A percentile compares a stretch with the other conserved stretches of the same genome.
These are phyloP conservation scores for Pseudogymnoascus sp. DNA, from an alignment of 2,329 filamentous ascomycete species.

Conservation along the genomic window DNA sequence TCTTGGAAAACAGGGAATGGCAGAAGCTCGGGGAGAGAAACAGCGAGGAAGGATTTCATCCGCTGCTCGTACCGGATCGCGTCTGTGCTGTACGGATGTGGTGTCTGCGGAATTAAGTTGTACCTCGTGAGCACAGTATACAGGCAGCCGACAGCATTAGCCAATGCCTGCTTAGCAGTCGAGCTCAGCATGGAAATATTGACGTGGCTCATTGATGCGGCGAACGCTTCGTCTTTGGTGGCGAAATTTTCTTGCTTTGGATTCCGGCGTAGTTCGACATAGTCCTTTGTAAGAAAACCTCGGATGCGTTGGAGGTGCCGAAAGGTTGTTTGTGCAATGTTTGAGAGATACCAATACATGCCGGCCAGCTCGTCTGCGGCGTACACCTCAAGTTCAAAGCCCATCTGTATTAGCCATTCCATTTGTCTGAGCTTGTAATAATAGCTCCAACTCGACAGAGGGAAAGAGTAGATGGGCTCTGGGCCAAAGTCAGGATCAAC, in stretches of 20 bases:
- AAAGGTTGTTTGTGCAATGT: slow-evolving; percentile 57
- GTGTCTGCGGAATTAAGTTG: slow-evolving; percentile 31
- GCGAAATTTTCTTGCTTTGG: slow-evolving; percentile 11
- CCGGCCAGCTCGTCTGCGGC: slow-evolving; percentile 72
- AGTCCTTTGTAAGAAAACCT: slow-evolving; percentile 44
- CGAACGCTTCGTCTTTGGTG: slow-evolving; percentile 36
- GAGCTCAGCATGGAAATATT: slow-evolving; percentile 57
- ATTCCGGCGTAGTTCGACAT: slow-evolving; percentile 13
- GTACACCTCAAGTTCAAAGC: slow-evolving; percentile 90
- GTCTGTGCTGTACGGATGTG: slow-evolving; percentile 47
- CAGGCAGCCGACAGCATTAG: slow-evolving; percentile 41
- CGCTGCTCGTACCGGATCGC: slow-evolving; percentile 56
- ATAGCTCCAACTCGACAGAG: slow-evolving; percentile 82
- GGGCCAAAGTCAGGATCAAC: slow-evolving; percentile 39
- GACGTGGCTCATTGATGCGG: slow-evolving; percentile 45
- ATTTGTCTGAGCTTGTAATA: slow-evolving; percentile 84
- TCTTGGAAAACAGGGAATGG: slow-evolving; percentile 44
- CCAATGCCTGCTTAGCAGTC: slow-evolving; percentile 48
- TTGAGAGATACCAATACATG: slow-evolving; percentile 87
- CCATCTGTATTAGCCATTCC: slow-evolving; percentile 79
- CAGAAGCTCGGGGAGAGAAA: slow-evolving; percentile 51
- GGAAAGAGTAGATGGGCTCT: slow-evolving; percentile 56
- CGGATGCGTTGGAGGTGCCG: slow-evolving; percentile 64
- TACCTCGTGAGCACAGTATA: slow-evolving; percentile 42
- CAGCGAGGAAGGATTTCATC: slow-evolving; percentile 60